Conservation (phyloP, 495 filamentous ascomycete species). For the Pyronema domesticum region DNA sequence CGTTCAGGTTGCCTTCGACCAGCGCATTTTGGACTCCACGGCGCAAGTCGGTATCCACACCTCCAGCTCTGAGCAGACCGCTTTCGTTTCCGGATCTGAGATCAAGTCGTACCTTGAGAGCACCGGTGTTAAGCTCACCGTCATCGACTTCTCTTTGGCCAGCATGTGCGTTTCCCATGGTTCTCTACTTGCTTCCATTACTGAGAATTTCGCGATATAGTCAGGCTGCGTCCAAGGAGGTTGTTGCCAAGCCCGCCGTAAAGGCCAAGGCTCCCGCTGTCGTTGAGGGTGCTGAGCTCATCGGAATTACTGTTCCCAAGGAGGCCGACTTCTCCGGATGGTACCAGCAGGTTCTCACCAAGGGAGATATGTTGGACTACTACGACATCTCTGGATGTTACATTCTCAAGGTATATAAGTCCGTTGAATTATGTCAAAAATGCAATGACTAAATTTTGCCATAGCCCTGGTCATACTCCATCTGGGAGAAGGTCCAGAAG, state of each 20-base stretch:
- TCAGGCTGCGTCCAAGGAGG: slow-evolving; percentile 28
- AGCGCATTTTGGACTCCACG: slow-evolving; percentile 16
- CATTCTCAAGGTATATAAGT: slow-evolving; percentile 52
- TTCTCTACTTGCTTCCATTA: background rate
- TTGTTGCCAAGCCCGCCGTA: slow-evolving; percentile 30
- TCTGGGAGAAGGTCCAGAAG: slow-evolving; percentile 81
- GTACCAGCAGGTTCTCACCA: slow-evolving; percentile 92
- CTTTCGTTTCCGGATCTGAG: slow-evolving; percentile 15
- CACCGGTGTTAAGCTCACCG: slow-evolving; percentile 21
- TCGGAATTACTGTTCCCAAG: slow-evolving; percentile 72
- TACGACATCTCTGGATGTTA: slow-evolving; percentile 92
- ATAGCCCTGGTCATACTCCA: slow-evolving; percentile 53
- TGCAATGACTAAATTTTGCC: slow-evolving; percentile 8
- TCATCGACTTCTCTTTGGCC: slow-evolving; percentile 18
- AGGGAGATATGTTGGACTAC: slow-evolving; percentile 88
- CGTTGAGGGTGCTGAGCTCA: slow-evolving; percentile 46
- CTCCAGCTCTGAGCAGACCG: slow-evolving; percentile 18
- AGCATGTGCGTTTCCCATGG: slow-evolving; percentile 5
- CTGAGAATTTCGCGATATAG: background rate
- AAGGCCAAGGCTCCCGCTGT: slow-evolving; percentile 31
- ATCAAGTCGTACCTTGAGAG: slow-evolving; percentile 20
- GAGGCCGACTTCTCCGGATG: slow-evolving; percentile 74
- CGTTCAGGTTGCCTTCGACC: slow-evolving; percentile 24
- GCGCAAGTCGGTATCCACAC: slow-evolving; percentile 22
- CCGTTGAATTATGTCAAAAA: background rate